These are phyloP conservation scores for Neurospora tetraspora DNA, from an alignment of 495 filamentous ascomycete species.

Conservation along the genomic window DNA sequence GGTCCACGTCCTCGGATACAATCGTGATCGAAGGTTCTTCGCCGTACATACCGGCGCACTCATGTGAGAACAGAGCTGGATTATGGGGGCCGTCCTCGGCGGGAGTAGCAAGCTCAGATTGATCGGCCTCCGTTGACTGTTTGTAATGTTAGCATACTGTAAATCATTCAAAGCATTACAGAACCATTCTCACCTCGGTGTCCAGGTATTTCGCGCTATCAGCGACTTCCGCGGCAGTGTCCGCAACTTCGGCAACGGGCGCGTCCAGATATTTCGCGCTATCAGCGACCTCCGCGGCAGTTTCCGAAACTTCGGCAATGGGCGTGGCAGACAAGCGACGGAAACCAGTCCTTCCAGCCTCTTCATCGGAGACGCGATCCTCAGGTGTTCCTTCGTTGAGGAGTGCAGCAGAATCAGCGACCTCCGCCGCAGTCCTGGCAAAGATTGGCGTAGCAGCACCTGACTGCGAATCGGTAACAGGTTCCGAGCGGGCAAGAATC, in stretches of 20 bases:
- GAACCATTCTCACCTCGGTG: not conserved
- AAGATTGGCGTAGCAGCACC: slow-evolving; percentile 13
- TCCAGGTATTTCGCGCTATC: slow-evolving; percentile 31
- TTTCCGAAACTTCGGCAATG: slow-evolving; percentile 26
- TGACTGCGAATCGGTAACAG: slow-evolving; percentile 5
- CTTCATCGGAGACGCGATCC: slow-evolving; percentile 18
- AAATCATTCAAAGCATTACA: not conserved
- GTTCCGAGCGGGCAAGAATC: not conserved
- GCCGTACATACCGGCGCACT: slow-evolving; percentile 27
- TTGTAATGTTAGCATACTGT: not conserved
- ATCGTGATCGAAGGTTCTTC: slow-evolving; percentile 4
- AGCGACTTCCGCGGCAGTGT: slow-evolving; percentile 38
- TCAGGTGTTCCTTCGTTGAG: slow-evolving; percentile 25
- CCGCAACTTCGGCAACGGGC: slow-evolving; percentile 28
- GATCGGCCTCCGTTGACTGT: not conserved
- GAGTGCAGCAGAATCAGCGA: slow-evolving; percentile 31
- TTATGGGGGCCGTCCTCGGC: slow-evolving; percentile 11
- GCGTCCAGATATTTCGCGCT: not conserved
- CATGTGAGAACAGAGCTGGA: slow-evolving; percentile 38
- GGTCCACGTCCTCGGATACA: slow-evolving; percentile 8
- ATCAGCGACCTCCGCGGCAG: slow-evolving; percentile 23
- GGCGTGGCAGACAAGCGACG: slow-evolving; percentile 22
- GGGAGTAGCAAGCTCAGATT: not conserved
- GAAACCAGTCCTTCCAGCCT: slow-evolving; percentile 19
- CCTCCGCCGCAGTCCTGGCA: slow-evolving; percentile 26